Evolutionary conservation across 2,329 filamentous ascomycete genomes (phyloP), one percentile per base, ranked within the genome.

Genomic region (Botrytis cinerea): DNA sequence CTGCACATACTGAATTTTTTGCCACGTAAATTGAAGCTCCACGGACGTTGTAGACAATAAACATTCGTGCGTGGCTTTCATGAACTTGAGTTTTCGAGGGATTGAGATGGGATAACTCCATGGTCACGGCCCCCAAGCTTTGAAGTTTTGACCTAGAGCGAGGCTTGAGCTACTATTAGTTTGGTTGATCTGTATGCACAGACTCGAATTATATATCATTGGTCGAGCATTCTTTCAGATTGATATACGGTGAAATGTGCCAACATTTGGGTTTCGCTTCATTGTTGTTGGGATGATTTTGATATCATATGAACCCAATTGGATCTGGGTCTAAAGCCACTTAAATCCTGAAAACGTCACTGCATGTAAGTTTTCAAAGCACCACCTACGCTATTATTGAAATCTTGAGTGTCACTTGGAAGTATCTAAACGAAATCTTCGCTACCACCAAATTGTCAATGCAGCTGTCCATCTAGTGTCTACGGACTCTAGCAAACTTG

Each of bases 11-110:
- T 38, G 43, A 38, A 46, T 40, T 66, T 18, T 57, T 66, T 10
- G 69, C 59, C 40, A 64, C 57, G 32, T 25, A 22, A 22, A 25
- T 25, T 61, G 28, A 71, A 45, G 57, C 64, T 68, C 40, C 64
- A 68, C 64, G 64, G 32, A 22, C 61, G n/a, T 68, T 18, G 35
- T 28, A 45, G 43, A 48, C 25, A 54, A 57, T 68, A 35, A 54
- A 48, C 12, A 68, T 40, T 68, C 46, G 32, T 43, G 46, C 46
- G 57, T 51, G 57, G 45, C 57, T 71, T 71, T 35, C 32, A 71
- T 57, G 48, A 25, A 57, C 66, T 32, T 32, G 25, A 32, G 6
- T 4, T 57, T 28, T 32, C 54, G 35, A 68, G 51, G 46, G 38
- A 2, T 57, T 32, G 35, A 54, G 46, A 43, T 43, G 48, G 48